Evolutionary conservation across 192 early-diverging fungal species (phyloP), one percentile per base, ranked within the genome.

Genomic region (Neocallimastix lanati): DNA sequence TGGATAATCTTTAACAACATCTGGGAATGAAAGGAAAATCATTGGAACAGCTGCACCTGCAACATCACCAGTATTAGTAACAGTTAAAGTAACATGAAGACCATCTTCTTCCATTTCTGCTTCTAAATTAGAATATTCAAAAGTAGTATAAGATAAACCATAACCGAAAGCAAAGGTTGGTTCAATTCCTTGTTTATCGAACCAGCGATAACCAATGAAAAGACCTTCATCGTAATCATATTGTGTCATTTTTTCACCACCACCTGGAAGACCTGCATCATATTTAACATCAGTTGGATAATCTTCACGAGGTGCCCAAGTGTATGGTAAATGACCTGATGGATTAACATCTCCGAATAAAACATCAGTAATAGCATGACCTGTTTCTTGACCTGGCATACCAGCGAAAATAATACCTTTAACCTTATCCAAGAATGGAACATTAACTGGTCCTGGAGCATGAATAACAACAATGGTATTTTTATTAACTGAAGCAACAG

Each of bases 321-420:
- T 92, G 82, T 90, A 92, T 27, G 91, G 91, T 16, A 92, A 84
- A 27, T 88, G 82, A 27, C 90, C 90, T 37, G 87, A 88, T 15
- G 91, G 91, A 80, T 91, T 92, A 77, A 91, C 85, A 50, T 87
- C 81, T 28, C 91, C 91, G 82, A 91, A 92, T 3, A 92, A 81
- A n/a, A 92, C 86, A 78, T 92, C 90, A 38, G 91, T 90, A 76
- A 92, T 79, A n/a, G 90, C 81, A 78, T 92, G 89, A 76, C 91
- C 91, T 50, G 86, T 83, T 81, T 93, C 91, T 83, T 92, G 90
- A 33, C 91, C 91, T n/a, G 90, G 90, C 29, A 92, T 79, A 29
- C 83, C 82, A 29, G 91, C 85, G 76, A 81, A 84, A 77, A 92
- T 83, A 30, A 90, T 85, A 37, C 87, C 88, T 18, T 82, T 86